These are phyloP conservation scores for Eustoma russellianum DNA, from an alignment of 257 asterid genomes.

Conservation along the genomic window DNA sequence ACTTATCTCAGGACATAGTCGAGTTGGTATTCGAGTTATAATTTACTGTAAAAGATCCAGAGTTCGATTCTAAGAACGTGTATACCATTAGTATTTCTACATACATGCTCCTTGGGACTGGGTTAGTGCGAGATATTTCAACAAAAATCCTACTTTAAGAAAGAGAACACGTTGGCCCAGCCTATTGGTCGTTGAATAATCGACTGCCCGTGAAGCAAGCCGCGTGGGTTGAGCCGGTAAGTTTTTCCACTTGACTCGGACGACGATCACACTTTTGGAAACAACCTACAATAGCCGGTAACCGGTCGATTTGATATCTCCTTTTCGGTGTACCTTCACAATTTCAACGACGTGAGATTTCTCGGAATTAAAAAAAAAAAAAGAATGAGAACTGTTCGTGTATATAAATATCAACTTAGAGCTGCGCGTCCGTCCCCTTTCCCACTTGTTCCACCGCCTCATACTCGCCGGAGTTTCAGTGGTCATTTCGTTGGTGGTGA, in stretches of 20 bases:
- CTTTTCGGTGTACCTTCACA: background rate
- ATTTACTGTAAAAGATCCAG: too few species aligned
- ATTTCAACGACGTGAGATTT: slow-evolving; percentile 6
- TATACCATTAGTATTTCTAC: too few species aligned
- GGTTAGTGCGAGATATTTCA: too few species aligned
- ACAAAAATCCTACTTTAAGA: too few species aligned
- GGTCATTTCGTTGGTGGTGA: slow-evolving; percentile 13
- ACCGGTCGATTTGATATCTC: background rate
- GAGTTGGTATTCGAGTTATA: too few species aligned
- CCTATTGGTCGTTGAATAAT: background rate
- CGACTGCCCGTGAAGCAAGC: slow-evolving; percentile 16
- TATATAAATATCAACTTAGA: slow-evolving; percentile 13
- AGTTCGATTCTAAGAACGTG: too few species aligned
- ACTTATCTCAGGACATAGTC: too few species aligned
- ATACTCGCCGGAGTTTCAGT: slow-evolving; percentile 5
- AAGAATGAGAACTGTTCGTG: background rate
- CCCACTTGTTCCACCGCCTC: background rate
- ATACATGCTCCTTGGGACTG: too few species aligned
- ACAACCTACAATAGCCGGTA: too few species aligned
- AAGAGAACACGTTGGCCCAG: too few species aligned
- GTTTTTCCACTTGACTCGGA: background rate
- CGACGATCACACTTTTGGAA: too few species aligned
- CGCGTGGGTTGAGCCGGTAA: slow-evolving; percentile 5
- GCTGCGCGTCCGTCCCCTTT: slow-evolving; percentile 28
- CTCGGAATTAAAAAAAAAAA: background rate